Conservation (phyloP, 345 rosid species). For the Viola odorata region DNA sequence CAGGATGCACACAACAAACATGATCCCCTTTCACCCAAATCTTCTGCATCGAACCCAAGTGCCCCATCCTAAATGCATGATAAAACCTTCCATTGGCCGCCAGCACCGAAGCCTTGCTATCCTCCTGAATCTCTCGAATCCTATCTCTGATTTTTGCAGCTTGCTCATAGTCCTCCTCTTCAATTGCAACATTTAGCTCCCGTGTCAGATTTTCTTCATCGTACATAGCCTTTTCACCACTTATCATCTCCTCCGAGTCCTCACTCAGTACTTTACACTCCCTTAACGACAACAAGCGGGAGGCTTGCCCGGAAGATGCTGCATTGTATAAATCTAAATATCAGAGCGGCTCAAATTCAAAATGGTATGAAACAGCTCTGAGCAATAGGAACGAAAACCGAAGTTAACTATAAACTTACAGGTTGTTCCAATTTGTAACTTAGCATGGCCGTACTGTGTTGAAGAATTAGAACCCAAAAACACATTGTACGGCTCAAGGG, state of each 20-base stretch:
- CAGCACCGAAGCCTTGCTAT: constrained; percentile 56
- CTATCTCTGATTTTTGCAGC: constrained; percentile 83
- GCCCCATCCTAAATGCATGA: constrained; percentile 63
- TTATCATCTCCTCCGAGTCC: constrained; percentile 42
- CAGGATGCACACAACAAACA: constrained; percentile 84
- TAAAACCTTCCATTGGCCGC: constrained; percentile 77
- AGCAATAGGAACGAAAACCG: neutral
- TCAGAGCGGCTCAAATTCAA: neutral
- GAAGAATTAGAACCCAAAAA: constrained; percentile 20
- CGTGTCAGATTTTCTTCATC: constrained; percentile 58
- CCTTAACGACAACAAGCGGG: constrained; percentile 15
- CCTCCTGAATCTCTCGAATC: constrained; percentile 55
- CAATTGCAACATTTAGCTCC: constrained; percentile 58
- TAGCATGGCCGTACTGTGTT: constrained; percentile 18
- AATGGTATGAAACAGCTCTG: neutral
- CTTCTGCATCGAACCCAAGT: constrained; percentile 62
- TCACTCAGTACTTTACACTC: constrained; percentile 51
- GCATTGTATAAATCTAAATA: constrained; percentile 8
- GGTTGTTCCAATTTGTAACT: constrained; percentile 23
- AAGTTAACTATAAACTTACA: too few species aligned
- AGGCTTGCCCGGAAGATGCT: constrained; percentile 25
- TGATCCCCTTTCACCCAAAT: constrained; percentile 61
- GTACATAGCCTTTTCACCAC: constrained; percentile 42
- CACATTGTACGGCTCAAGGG: constrained; percentile 19
- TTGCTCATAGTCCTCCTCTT: constrained; percentile 73